Evolutionary conservation across 495 filamentous ascomycete genomes (phyloP), one percentile per base, ranked within the genome.

Genomic region (Aspergillus biplanus): DNA sequence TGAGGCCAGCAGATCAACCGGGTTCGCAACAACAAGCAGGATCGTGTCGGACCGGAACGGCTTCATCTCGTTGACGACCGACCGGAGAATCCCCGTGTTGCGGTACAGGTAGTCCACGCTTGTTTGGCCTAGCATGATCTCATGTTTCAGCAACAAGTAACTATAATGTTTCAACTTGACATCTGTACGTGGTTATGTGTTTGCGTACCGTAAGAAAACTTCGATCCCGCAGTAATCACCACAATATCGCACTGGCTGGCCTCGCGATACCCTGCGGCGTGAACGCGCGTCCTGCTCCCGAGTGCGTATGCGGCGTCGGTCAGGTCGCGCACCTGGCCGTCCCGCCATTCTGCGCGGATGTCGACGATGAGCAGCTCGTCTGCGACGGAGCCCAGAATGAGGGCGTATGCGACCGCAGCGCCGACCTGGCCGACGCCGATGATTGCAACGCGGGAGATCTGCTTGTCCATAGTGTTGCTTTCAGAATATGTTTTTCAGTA

Each of bases 21-120:
- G 80, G 69, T 83, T 82, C 8, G 80, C 70, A 3, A 82, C 79
- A n/a, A 82, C 59, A 0, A 83, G 69, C 0, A 83, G 60, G 33
- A 83, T 72, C 6, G 77, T 66, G 50, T 77, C 59, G 6, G 65
- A 50, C 16, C 65, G 53, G 63, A 83, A 72, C 1, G 80, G 80
- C 35, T 65, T 65, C 72, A 81, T 77, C 4, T 57, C 53, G 2
- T 56, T 63, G 44, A 82, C 58, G 21, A 80, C 70, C 34, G 58
- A 72, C 16, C 70, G 65, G 11, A 82, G 59, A 27, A 80, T 75
- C 48, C 67, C 69, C 27, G 76, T 53, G 59, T 83, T 82, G 15
- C 75, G 71, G 37, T 76, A 69, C 13, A 77, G 70, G 21, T 79
- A 70, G 15, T 76, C 70, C 49, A 78, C 55, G 32, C 74, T 69